Percentiles rank a stretch among this genome's conserved stretches.
Conservation (phyloP, 257 asterid species). For the Forsythia viridissima region DNA sequence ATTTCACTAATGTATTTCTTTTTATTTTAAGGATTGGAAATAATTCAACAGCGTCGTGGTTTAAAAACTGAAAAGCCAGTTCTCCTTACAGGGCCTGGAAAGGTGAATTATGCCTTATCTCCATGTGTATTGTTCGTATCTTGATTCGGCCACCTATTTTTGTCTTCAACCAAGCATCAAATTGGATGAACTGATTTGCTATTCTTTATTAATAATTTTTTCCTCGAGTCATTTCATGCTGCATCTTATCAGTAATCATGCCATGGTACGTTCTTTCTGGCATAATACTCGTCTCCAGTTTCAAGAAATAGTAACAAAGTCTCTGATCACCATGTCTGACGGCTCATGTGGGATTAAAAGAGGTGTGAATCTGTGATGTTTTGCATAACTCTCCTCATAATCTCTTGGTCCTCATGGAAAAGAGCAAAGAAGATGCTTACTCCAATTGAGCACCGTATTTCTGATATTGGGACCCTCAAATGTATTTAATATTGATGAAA, state of each 20-base stretch:
- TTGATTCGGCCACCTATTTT: neutral
- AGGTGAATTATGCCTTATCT: conserved; percentile 42
- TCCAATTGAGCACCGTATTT: too few relatives aligned
- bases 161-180: neutral
- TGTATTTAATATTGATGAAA: too few relatives aligned
- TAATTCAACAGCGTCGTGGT: conserved; percentile 81
- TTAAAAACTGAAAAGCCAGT: conserved; percentile 71
- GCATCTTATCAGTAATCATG: neutral
- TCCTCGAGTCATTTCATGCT: neutral
- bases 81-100: conserved; percentile 95
- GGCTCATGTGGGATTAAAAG: too few relatives aligned
- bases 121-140: neutral
- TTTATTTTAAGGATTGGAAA: conserved; percentile 60
- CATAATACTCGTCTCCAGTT: too few relatives aligned
- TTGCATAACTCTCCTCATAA: too few relatives aligned
- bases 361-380: too few relatives aligned
- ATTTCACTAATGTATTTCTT: conserved; percentile 6
- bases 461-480: too few relatives aligned
- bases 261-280: too few relatives aligned
- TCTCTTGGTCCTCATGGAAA: too few relatives aligned
- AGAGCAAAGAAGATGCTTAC: too few relatives aligned
- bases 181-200: neutral
- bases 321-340: too few relatives aligned
- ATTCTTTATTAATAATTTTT: neutral
- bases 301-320: too few relatives aligned